Evolutionary conservation across 148 eudicot species (phyloP).

Genomic region (Diospyros lotus): DNA sequence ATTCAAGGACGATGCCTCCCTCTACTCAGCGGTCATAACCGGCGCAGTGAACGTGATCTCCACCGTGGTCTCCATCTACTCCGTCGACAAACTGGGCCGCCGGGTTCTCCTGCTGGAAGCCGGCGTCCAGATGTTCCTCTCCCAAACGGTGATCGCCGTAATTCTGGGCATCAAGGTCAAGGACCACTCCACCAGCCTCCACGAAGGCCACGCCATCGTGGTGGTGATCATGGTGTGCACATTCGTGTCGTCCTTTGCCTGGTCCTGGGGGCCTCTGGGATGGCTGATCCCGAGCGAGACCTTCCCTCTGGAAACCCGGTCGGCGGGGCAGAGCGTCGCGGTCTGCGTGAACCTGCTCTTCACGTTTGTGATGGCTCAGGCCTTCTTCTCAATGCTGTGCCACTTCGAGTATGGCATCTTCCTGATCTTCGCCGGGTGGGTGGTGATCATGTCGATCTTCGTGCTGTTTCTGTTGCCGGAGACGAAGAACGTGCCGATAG

Average conservation of each 20-base stretch:
- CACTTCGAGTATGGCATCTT: constrained; percentile 9
- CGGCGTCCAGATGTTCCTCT: constrained; percentile 70
- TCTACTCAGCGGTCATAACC: constrained; percentile 79
- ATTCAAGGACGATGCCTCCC: constrained; percentile 65
- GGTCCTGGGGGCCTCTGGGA: constrained; percentile 24
- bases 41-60: constrained; percentile 87
- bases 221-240: constrained; percentile 15
- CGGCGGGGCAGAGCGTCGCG: constrained; percentile 13
- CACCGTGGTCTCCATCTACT: constrained; percentile 77
- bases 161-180: constrained; percentile 62
- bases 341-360: constrained; percentile 13
- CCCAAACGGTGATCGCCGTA: constrained; percentile 57
- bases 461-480: constrained; percentile 10
- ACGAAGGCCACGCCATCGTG: constrained; percentile 20
- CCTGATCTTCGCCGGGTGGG: constrained; percentile 10
- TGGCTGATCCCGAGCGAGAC: constrained; percentile 23
- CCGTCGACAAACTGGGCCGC: constrained; percentile 74
- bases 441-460: constrained; percentile 10
- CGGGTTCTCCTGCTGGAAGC: constrained; percentile 59
- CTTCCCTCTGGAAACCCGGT: constrained; percentile 17
- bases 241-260: constrained; percentile 13
- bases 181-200: constrained; percentile 45
- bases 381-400: constrained; percentile 14
- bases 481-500: constrained; percentile 17
- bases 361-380: constrained; percentile 13